Evolutionary conservation across 345 rosid genomes (phyloP).

Genomic region (Eucalyptus albens): DNA sequence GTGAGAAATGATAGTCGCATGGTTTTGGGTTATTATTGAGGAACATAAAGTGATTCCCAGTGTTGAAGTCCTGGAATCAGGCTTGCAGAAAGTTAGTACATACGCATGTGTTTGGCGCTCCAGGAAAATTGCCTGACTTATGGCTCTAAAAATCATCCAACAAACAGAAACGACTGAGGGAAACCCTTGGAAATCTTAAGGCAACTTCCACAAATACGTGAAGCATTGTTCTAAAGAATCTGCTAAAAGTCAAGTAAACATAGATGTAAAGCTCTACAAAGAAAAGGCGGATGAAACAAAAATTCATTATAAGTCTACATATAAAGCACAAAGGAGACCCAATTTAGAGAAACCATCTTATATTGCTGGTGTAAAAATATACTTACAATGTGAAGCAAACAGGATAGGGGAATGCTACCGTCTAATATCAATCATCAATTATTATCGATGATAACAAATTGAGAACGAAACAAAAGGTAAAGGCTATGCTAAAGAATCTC

Average conservation of each 20-base stretch:
- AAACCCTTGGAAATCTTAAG: background rate
- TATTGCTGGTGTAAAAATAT: background rate
- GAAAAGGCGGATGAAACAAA: background rate
- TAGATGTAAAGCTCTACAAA: background rate
- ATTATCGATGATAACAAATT: background rate
- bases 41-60: background rate
- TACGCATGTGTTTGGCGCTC: background rate
- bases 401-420: background rate
- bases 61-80: background rate
- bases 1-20: background rate
- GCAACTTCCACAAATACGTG: background rate
- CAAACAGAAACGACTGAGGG: background rate
- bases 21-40: background rate
- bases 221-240: background rate
- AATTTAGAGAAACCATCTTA: background rate
- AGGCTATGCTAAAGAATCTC: background rate
- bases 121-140: background rate
- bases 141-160: background rate
- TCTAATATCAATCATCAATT: background rate
- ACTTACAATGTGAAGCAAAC: background rate
- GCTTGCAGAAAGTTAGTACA: background rate
- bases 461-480: background rate
- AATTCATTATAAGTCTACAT: background rate
- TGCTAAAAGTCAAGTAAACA: background rate
- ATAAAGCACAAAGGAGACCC: background rate